These are phyloP conservation scores for Globisporangium canariense DNA, from an alignment of 352 stramenopile species.

Conservation along the genomic window DNA sequence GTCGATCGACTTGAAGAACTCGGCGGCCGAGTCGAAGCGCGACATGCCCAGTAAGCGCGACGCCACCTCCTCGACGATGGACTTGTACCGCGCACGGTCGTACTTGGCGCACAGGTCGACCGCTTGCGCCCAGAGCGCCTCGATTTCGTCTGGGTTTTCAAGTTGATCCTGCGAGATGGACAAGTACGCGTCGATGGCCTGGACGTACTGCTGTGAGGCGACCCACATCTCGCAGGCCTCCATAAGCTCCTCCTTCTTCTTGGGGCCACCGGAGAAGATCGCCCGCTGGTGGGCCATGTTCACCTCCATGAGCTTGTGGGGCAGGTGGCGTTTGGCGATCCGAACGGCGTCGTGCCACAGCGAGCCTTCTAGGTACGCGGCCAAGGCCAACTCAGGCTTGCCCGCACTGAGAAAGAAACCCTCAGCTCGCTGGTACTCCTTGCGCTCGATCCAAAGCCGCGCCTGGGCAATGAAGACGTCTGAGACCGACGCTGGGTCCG, in stretches of 20 bases:
- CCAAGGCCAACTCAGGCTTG: slow-evolving; percentile 89
- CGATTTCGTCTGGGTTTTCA: slow-evolving; percentile 58
- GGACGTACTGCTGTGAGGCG: slow-evolving; percentile 83
- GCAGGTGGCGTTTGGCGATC: slow-evolving; percentile 89
- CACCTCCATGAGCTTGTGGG: slow-evolving; percentile 91
- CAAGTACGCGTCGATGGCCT: slow-evolving; percentile 92
- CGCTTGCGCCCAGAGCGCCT: slow-evolving; percentile 88
- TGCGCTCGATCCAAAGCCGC: slow-evolving; percentile 79
- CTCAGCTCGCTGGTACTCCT: slow-evolving; percentile 83
- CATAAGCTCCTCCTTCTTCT: slow-evolving; percentile 80
- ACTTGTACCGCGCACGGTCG: slow-evolving; percentile 84
- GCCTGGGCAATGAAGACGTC: slow-evolving; percentile 92
- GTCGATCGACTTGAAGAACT: slow-evolving; percentile 87
- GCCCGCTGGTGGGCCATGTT: slow-evolving; percentile 83
- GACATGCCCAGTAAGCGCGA: slow-evolving; percentile 78
- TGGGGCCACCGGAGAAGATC: slow-evolving; percentile 70
- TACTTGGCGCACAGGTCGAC: slow-evolving; percentile 88
- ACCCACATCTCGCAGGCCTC: slow-evolving; percentile 88
- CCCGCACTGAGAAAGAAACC: slow-evolving; percentile 90
- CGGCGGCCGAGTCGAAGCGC: slow-evolving; percentile 83
- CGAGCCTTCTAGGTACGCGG: slow-evolving; percentile 79
- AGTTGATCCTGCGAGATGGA: slow-evolving; percentile 75
- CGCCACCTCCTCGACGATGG: slow-evolving; percentile 87
- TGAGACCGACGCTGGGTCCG: slow-evolving; percentile 84
- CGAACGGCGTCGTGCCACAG: slow-evolving; percentile 90